Conservation (phyloP, 768 basidiomycete genomes). For the Galerina marginata region DNA sequence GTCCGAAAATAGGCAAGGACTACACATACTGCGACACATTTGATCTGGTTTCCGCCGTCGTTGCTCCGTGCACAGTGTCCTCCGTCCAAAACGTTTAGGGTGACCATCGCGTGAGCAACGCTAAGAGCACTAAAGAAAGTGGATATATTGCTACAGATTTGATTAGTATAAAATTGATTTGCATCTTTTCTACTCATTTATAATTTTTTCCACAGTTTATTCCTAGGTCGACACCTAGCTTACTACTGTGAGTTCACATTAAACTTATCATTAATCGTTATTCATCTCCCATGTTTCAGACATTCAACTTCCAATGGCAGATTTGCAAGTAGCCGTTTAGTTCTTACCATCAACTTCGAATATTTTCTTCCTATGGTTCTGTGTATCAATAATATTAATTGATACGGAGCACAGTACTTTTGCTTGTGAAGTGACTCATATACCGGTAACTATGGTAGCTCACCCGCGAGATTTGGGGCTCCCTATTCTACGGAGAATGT, state of each 20-base stretch:
- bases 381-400: too few relatives aligned
- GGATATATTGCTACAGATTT: constrained; percentile 30
- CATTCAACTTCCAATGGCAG: too few relatives aligned
- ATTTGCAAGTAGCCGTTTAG: too few relatives aligned
- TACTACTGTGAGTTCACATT: constrained; percentile 10
- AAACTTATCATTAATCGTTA: not conserved
- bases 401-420: too few relatives aligned
- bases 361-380: too few relatives aligned
- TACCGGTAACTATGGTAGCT: too few relatives aligned
- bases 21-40: constrained; percentile 31
- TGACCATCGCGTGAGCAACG: constrained; percentile 27
- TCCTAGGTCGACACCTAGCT: constrained; percentile 18
- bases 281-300: too few relatives aligned
- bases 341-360: too few relatives aligned
- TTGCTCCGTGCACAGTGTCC: constrained; percentile 25
- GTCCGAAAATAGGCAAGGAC: constrained; percentile 23
- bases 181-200: too few relatives aligned
- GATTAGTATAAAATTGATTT: constrained; percentile 10
- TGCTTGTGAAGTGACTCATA: too few relatives aligned
- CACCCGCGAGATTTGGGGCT: too few relatives aligned
- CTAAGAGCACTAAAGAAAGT: constrained; percentile 25
- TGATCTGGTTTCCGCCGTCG: constrained; percentile 29
- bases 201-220: not conserved
- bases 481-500: too few relatives aligned
- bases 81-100: constrained; percentile 28